Percentiles rank a stretch among this genome's conserved stretches.
Conservation (phyloP, 192 early-diverging fungal genomes). For the Funneliformis geosporum region DNA sequence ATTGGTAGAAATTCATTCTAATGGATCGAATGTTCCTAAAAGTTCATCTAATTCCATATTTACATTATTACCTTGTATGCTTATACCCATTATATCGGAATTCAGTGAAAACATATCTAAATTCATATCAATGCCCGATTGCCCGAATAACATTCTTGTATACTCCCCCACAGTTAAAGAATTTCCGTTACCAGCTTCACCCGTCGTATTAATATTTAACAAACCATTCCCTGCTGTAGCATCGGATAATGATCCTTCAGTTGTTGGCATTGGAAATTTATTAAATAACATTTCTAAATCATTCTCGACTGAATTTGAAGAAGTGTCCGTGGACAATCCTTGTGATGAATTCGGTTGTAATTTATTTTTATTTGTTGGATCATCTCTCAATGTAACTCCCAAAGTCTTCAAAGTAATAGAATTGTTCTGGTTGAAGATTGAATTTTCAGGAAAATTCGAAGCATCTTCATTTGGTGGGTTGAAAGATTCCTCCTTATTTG, state of each 20-base stretch:
- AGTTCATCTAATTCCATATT: neutral
- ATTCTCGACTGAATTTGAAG: neutral
- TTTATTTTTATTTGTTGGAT: neutral
- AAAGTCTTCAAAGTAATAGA: neutral
- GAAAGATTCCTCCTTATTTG: too few species aligned
- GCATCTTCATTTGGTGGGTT: neutral
- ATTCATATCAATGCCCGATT: neutral
- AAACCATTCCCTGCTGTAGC: neutral
- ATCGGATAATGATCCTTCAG: neutral
- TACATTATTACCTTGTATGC: neutral
- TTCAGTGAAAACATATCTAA: neutral
- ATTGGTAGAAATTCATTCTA: too few species aligned
- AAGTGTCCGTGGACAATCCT: neutral
- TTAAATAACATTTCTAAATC: neutral
- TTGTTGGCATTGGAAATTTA: neutral
- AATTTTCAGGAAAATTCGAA: neutral
- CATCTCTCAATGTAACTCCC: neutral
- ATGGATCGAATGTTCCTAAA: too few species aligned
- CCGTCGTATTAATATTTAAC: neutral
- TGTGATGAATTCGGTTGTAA: neutral
- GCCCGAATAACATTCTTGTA: neutral
- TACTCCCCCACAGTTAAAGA: neutral
- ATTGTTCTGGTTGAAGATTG: neutral
- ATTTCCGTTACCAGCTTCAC: neutral
- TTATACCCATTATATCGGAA: neutral